These are phyloP conservation scores for Byssothecium circinans DNA, from an alignment of 2,329 filamentous ascomycete genomes.

Conservation along the genomic window DNA sequence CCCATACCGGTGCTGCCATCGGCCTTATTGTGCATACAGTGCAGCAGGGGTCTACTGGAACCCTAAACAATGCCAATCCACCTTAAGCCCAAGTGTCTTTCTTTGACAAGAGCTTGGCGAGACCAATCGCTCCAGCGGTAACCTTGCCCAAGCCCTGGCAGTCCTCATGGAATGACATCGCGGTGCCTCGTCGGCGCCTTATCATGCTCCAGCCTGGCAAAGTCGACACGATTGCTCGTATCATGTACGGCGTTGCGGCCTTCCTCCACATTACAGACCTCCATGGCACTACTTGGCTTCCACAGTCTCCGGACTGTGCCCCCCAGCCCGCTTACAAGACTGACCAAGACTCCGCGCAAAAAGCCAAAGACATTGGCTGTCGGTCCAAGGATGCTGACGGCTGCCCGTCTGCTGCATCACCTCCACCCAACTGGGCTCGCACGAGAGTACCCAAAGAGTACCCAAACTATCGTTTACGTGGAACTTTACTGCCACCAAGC, in stretches of 20 bases:
- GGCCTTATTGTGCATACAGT: too few relatives aligned
- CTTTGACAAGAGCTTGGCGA: too few relatives aligned
- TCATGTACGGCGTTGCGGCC: not conserved
- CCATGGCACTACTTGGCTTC: conserved; percentile 2
- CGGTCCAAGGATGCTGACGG: conserved; percentile 4
- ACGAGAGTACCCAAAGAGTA: conserved; percentile 12
- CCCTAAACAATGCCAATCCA: too few relatives aligned
- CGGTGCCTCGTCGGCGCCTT: conserved; percentile 4
- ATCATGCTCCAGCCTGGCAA: too few relatives aligned
- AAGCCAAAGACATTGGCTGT: not conserved
- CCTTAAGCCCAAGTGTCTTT: too few relatives aligned
- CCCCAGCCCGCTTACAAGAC: conserved; percentile 21
- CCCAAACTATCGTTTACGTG: not conserved
- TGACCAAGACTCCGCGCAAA: not conserved
- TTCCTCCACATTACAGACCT: not conserved
- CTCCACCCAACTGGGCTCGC: conserved; percentile 3
- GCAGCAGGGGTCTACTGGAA: too few relatives aligned
- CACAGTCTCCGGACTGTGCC: conserved; percentile 12
- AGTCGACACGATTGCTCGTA: too few relatives aligned
- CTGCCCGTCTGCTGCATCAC: conserved; percentile 4
- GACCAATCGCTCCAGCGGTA: conserved; percentile 10
- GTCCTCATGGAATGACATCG: conserved; percentile 21
- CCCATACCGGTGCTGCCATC: too few relatives aligned
- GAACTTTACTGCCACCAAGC: not conserved
- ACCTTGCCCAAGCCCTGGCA: conserved; percentile 4